Evolutionary conservation across 2,329 filamentous ascomycete genomes (phyloP).

Genomic region (Claviceps cyperi): DNA sequence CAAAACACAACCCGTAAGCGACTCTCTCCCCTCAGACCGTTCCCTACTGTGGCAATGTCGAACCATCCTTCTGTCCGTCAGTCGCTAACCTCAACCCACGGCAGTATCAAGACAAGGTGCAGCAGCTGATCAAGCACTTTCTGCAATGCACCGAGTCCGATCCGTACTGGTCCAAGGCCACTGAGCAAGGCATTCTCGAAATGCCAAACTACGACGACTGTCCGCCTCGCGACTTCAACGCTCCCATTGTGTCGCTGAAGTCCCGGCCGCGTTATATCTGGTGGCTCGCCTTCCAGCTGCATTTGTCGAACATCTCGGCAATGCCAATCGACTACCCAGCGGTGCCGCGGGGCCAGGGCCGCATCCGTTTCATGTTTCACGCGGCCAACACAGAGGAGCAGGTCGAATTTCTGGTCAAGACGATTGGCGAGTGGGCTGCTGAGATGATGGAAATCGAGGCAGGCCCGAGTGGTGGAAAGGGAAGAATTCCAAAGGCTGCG

Average conservation of each 20-base stretch:
- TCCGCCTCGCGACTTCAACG: slow-evolving; percentile 10
- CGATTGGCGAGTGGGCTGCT: slow-evolving; percentile 5
- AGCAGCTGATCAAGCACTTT: slow-evolving; percentile 15
- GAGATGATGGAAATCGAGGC: slow-evolving; percentile 9
- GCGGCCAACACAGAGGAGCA: slow-evolving; percentile 24
- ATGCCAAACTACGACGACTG: slow-evolving; percentile 16
- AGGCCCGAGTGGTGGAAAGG: not conserved
- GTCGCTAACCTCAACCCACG: not conserved
- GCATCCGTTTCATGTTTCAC: slow-evolving; percentile 26
- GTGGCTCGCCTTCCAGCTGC: slow-evolving; percentile 14
- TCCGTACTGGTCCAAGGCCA: slow-evolving; percentile 11
- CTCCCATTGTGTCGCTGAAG: slow-evolving; percentile 17
- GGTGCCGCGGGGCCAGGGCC: slow-evolving; percentile 22
- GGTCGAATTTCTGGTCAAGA: slow-evolving; percentile 9
- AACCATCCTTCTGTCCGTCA: not conserved
- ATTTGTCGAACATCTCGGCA: slow-evolving; percentile 6
- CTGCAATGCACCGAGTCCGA: slow-evolving; percentile 12
- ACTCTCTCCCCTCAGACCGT: slow-evolving; percentile 1
- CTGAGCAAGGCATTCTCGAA: slow-evolving; percentile 13
- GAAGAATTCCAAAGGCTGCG: not conserved
- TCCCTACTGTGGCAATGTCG: not conserved
- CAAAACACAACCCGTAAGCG: slow-evolving; percentile 5
- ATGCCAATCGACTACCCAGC: slow-evolving; percentile 23
- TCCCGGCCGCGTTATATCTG: slow-evolving; percentile 12
- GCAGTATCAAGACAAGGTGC: slow-evolving; percentile 8